Base-by-base conservation (phyloP, 2,329 filamentous ascomycete species). In the Mariannaea elegans region DNA sequence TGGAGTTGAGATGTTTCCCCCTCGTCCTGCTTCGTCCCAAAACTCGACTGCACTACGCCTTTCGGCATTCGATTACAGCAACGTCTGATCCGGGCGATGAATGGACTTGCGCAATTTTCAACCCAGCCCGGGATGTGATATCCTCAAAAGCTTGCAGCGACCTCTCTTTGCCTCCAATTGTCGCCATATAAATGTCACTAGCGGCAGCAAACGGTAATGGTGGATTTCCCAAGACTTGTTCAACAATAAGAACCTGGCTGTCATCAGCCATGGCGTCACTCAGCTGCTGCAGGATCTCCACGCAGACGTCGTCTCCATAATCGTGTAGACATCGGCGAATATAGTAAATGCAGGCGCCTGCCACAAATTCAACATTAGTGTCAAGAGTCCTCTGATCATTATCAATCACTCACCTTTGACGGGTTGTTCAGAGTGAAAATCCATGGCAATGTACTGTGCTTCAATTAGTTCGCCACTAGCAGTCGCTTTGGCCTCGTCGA, bases 321-420 rank as follows among this genome's bases (percentile, higher is more conserved):
- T 57, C 54, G 32, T 57, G 54, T 8, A 57, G 16, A 16, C 54
- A 57, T 7, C 54, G 54, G 36, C 54, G 39, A 3, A 57, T 51
- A 14, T 51, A 51, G 18, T 57, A 57, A 3, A 51, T 18, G 1
- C 38, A 3, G 3, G 54, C 54, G 3, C 31, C 54, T 57, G 16
- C 4, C 24, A 39, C 1, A 7, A 16, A 6, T 2, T 10, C 3
- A 18, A n/a, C 2, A 31, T 56, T 32, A 45, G 46, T 21, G 7
- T 18, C 29, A 21, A 7, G n/a, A 13, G 10, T 16, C 24, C 24
- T 9, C 6, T 38, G 5, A 9, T 9, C 8, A 8, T n/a, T 21
- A 21, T 36, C 14, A 36, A n/a, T 7, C 16, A 50, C 46, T 51
- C 49, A n/a, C 54, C 47, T 46, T 46, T 57, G 5, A 51, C 41